Base-by-base conservation (phyloP, 2,329 filamentous ascomycete genomes). In the Fusarium lateritium region DNA sequence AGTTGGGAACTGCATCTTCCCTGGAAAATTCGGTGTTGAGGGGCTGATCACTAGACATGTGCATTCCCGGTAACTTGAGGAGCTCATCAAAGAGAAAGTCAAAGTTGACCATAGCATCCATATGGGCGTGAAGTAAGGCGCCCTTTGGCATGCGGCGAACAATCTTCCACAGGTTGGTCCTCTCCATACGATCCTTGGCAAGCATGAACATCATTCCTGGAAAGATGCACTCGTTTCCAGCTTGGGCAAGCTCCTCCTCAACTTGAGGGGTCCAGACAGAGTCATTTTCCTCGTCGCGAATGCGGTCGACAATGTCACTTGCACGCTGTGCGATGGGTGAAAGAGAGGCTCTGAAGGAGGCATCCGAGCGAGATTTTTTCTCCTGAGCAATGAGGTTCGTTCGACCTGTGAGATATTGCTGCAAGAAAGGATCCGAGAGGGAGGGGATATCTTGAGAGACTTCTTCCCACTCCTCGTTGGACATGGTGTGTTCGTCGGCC, bases 201-300 rank as follows among this genome's bases (percentile, higher is more conserved):
- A 95, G 85, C 36, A 88, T 90, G 80, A 97, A 98, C 92, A 97
- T 96, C 91, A 97, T 97, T 13, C 94, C 94, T 1, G 94, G 94
- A 76, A 92, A 93, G 51, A 95, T 83, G 70, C 89, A 88, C 64
- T 88, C 86, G 72, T 89, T 78, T n/a, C 80, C 82, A 57, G 88
- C 81, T 67, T 87, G 86, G 5, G 91, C 89, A 5, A 94, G 82
- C 44, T 85, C 85, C 75, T 94, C 90, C 73, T 95, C 92, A 50
- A 92, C 88, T 45, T 88, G 86, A 33, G 87, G 84, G 11, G 90
- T 94, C 94, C 94, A 97, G 62, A 95, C 83, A 4, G 88, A 90
- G 53, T 85, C 83, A 74, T 90, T 88, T 81, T 98, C 95, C 73
- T 93, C 88, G 52, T 89, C 86, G 43, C 94, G 90, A 75, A 98